These are phyloP conservation scores for Xerophyta viscosa DNA, from an alignment of 106 monocot genomes.

Conservation along the genomic window DNA sequence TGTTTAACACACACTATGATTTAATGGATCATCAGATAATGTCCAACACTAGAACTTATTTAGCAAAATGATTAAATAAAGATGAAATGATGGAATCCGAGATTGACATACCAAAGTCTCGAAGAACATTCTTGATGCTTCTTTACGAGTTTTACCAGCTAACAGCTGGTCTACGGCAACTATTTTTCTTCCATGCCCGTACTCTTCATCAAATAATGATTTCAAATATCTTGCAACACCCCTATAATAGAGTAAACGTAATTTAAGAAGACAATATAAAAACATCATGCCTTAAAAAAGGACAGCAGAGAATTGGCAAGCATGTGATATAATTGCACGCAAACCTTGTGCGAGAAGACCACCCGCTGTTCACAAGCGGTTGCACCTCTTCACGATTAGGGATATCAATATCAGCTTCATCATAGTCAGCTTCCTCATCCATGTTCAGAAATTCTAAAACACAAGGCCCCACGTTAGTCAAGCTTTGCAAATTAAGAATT, in stretches of 20 bases:
- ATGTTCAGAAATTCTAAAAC: slow-evolving; percentile 66
- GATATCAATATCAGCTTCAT: slow-evolving; percentile 52
- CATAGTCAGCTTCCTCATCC: slow-evolving; percentile 71
- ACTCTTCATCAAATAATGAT: slow-evolving; percentile 76
- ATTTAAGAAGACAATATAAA: background rate
- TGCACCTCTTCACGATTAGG: slow-evolving; percentile 55
- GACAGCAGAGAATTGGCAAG: background rate
- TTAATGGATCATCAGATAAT: no score
- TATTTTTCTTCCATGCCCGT: slow-evolving; percentile 49
- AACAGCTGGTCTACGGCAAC: slow-evolving; percentile 73
- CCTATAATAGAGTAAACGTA: slow-evolving; percentile 26
- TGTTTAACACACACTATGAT: no score
- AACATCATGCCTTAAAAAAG: background rate
- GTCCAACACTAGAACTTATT: no score
- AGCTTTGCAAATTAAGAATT: no score
- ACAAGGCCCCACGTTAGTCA: no score
- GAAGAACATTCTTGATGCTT: slow-evolving; percentile 99
- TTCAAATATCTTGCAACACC: slow-evolving; percentile 85
- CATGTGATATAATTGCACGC: background rate
- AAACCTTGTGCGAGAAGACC: slow-evolving; percentile 93
- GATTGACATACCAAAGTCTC: slow-evolving; percentile 83
- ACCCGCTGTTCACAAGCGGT: slow-evolving; percentile 76
- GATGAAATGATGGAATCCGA: no score
- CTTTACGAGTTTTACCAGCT: slow-evolving; percentile 88
- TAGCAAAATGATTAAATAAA: no score